Percentiles rank a stretch among this genome's conserved stretches.
phyloP scores from a whole-genome alignment of 2,329 filamentous ascomycete genomes.

The Aspergillus novoparasiticus region DNA sequence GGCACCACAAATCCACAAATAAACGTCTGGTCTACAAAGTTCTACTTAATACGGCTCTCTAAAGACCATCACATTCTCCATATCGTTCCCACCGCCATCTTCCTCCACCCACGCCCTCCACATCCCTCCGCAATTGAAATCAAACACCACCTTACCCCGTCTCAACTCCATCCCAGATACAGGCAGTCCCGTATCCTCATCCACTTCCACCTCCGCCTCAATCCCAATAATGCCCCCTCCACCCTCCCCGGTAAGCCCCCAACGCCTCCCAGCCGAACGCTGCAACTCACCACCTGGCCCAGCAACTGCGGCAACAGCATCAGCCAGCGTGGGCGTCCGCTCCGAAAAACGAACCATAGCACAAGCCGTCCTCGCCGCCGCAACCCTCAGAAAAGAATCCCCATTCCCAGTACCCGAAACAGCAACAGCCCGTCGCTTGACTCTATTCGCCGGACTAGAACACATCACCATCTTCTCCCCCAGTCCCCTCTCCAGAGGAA shows the following conservation, averaged over 20 bases:
- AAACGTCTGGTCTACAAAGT: constrained; percentile 8
- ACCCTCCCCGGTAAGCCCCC: constrained; percentile 74
- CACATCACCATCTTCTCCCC: neutral
- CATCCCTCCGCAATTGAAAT: constrained; percentile 87
- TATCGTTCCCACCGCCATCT: constrained; percentile 31
- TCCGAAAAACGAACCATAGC: constrained; percentile 69
- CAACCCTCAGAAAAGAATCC: constrained; percentile 77
- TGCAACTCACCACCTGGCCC: constrained; percentile 75
- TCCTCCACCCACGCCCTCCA: constrained; percentile 71
- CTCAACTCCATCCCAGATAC: constrained; percentile 32
- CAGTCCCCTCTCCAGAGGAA: neutral
- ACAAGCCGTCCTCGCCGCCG: constrained; percentile 71
- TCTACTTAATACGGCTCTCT: constrained; percentile 37
- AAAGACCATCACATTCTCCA: constrained; percentile 49
- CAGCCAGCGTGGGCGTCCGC: constrained; percentile 49
- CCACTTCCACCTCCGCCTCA: constrained; percentile 56
- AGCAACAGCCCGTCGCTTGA: constrained; percentile 49
- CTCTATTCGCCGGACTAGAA: neutral
- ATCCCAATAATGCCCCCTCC: constrained; percentile 83
- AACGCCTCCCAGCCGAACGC: constrained; percentile 71
- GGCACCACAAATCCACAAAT: neutral
- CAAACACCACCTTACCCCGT: constrained; percentile 63
- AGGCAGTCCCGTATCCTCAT: constrained; percentile 44
- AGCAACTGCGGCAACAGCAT: constrained; percentile 65
- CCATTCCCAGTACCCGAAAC: constrained; percentile 85